Evolutionary conservation across 139 green algal species (phyloP).

Genomic region (Closterium sp.): DNA sequence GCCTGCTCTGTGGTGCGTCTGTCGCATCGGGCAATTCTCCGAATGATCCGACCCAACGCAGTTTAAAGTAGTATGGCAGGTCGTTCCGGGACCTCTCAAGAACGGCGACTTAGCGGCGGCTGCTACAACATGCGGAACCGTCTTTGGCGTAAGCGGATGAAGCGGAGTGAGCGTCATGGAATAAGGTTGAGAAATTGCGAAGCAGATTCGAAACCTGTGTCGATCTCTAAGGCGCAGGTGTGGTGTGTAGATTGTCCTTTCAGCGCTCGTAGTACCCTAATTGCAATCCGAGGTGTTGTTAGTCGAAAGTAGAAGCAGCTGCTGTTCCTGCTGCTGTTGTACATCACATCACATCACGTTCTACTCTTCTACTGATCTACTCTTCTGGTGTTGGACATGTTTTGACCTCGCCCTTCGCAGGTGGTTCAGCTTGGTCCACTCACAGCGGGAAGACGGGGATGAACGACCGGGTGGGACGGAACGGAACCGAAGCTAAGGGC

Average conservation of each 20-base stretch:
- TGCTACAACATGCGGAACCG: not conserved
- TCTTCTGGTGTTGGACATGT: too few relatives aligned
- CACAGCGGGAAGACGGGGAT: too few relatives aligned
- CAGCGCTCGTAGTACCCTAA: not conserved
- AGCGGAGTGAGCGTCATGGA: not conserved
- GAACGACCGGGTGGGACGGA: too few relatives aligned
- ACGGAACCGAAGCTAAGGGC: too few relatives aligned
- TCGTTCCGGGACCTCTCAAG: not conserved
- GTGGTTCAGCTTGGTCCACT: too few relatives aligned
- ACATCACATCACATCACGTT: too few relatives aligned
- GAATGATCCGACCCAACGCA: not conserved
- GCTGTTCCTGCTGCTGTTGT: too few relatives aligned
- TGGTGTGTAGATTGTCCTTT: not conserved
- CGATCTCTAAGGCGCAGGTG: too few relatives aligned
- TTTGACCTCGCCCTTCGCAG: too few relatives aligned
- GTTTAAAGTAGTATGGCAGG: not conserved
- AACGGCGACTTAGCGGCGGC: not conserved
- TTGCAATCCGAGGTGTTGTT: not conserved
- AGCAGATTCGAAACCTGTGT: not conserved
- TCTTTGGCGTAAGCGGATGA: not conserved
- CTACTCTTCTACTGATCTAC: too few relatives aligned
- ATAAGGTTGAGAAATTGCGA: not conserved
- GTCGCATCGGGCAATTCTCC: not conserved
- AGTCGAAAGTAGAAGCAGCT: too few relatives aligned
- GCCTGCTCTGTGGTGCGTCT: not conserved